Base-by-base conservation (phyloP, 371 early-diverging fungal genomes). In the Sporodiniella umbellata region DNA sequence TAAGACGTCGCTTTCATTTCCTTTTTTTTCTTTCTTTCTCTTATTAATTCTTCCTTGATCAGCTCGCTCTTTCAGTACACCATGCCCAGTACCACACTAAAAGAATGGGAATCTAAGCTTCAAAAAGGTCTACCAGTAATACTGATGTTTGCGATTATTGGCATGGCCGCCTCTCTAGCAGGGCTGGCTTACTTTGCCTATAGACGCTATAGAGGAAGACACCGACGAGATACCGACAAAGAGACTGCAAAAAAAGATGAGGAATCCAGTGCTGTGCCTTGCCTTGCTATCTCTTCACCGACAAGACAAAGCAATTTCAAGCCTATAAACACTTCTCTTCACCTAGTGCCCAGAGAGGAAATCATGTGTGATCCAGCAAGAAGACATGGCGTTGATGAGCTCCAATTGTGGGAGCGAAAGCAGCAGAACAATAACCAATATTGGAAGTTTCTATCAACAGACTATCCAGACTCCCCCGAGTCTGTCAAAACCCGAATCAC, bases 321-420 rank as follows among this genome's bases (percentile, higher is more conserved):
- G 11, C 68, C 68, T 1, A 60, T 63, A 14, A 42, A 53, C 19
- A 48, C 42, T 4, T 67, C 38, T 17, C 38, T 37, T 7, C 14
- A 37, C 6, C 51, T 75, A 6, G 72, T 75, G 6, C 64, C 69
- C 11, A 52, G 75, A 2, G 48, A 52, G 12, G 67, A 64, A 19
- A 64, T 75, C 23, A 60, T 52, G 55, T 42, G 38, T 2, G 72
- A 75, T 50, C 75, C 75, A 12, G 37, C 55, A 14, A 60, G 72
- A 6, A 53, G 70, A 52, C 55, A 70, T n/a, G 75, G 75, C 5
- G 63, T 75, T n/a, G 70, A 75, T 42, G 75, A 68, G 48, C 5
- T 75, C 2, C 72, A 57, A 15, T 31, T 75, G 39, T 71, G 69
- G 67, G 75, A 71, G 28, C 24, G 57, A 30, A 63, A 62, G 40